Evolutionary conservation across 306 rosid species (phyloP).

Genomic region (Erythrophleum fordii): DNA sequence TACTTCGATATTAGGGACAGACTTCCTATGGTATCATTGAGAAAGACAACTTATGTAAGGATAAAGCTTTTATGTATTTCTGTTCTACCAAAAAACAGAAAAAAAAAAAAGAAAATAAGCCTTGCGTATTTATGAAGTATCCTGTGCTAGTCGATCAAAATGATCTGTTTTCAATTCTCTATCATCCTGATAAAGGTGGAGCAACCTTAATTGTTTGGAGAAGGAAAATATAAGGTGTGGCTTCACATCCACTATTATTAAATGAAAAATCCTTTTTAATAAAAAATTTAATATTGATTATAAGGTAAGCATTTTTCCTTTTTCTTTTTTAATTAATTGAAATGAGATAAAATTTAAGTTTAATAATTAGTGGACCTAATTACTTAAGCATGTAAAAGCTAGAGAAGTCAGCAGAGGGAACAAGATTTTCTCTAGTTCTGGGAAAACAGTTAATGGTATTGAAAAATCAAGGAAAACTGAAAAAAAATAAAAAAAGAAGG

Average conservation of each 20-base stretch:
- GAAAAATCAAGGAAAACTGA: neutral
- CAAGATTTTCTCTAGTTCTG: neutral
- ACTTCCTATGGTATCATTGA: constrained; percentile 39
- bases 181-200: neutral
- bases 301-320: neutral
- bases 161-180: constrained; percentile 5
- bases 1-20: constrained; percentile 32
- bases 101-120: neutral
- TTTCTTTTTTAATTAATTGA: neutral
- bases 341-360: neutral
- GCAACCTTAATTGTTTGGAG: neutral
- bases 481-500: no score
- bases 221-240: neutral
- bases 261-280: no score
- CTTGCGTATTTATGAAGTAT: constrained; percentile 21
- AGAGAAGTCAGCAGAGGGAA: neutral
- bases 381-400: neutral
- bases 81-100: neutral
- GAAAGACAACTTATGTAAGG: constrained; percentile 37
- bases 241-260: neutral
- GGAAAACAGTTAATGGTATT: neutral
- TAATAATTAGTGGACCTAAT: neutral
- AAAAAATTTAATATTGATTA: neutral
- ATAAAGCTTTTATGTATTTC: neutral
- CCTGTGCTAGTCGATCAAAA: constrained; percentile 1